phyloP scores from a whole-genome alignment of 768 basidiomycete genomes.

The Rhizopogon roseolus region DNA sequence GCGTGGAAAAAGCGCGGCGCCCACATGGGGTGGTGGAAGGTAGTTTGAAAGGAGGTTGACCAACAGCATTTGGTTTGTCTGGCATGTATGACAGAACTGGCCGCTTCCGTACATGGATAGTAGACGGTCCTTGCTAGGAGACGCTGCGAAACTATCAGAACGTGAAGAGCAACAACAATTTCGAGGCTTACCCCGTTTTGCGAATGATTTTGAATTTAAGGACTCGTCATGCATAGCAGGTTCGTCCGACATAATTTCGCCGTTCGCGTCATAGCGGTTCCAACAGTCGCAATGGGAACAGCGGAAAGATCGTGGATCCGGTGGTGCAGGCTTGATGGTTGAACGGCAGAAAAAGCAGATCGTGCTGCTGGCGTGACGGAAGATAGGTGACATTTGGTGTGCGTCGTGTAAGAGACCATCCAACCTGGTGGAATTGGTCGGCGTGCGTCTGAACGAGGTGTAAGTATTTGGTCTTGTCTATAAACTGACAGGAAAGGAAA shows the following conservation, averaged over 20 bases:
- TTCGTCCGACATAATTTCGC: constrained; percentile 80
- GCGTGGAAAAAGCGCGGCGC: constrained; percentile 22
- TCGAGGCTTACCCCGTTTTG: constrained; percentile 55
- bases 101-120: constrained; percentile 52
- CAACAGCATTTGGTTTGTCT: constrained; percentile 88
- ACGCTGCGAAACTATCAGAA: constrained; percentile 37
- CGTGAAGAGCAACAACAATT: neutral
- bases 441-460: neutral
- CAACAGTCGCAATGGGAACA: constrained; percentile 67
- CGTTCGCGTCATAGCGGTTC: constrained; percentile 68
- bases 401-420: neutral
- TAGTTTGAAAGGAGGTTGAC: constrained; percentile 87
- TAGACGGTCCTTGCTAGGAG: constrained; percentile 64
- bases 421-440: neutral
- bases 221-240: constrained; percentile 84
- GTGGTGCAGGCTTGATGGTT: constrained; percentile 32
- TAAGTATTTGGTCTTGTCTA: constrained; percentile 8
- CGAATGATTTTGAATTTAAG: constrained; percentile 66
- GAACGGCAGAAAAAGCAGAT: constrained; percentile 76
- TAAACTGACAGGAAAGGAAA: constrained; percentile 18
- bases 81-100: constrained; percentile 83
- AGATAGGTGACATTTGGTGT: constrained; percentile 29
- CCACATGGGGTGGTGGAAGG: constrained; percentile 71
- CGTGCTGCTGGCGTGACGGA: constrained; percentile 46
- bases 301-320: constrained; percentile 53